Percentiles rank a stretch among this genome's conserved stretches.
Evolutionary conservation across 495 filamentous ascomycete species (phyloP).

Genomic region (Penicillium dipodomyicola): DNA sequence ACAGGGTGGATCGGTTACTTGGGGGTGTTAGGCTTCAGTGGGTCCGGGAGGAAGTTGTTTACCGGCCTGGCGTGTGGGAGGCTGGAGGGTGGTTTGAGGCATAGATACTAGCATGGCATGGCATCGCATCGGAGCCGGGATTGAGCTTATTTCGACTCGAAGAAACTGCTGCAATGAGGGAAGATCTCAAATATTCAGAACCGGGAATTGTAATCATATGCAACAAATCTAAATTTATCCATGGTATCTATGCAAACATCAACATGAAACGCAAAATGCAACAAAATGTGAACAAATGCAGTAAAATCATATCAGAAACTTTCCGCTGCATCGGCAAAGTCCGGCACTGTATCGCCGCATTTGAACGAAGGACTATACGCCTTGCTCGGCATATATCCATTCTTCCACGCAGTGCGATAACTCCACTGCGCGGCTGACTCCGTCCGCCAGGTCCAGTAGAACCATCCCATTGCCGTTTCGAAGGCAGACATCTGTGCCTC

Average conservation of each 20-base stretch:
- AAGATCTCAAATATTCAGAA: background rate
- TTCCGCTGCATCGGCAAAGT: slow-evolving; percentile 67
- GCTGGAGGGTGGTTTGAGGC: slow-evolving; percentile 66
- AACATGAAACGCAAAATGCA: slow-evolving; percentile 6
- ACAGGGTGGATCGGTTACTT: slow-evolving; percentile 60
- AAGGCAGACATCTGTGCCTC: slow-evolving; percentile 94
- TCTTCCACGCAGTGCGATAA: slow-evolving; percentile 79
- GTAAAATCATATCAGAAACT: slow-evolving; percentile 53
- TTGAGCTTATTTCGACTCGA: background rate
- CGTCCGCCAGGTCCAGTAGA: slow-evolving; percentile 94
- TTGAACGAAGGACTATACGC: slow-evolving; percentile 74
- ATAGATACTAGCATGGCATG: background rate
- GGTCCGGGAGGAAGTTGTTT: slow-evolving; percentile 48
- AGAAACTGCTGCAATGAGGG: background rate
- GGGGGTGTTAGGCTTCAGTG: slow-evolving; percentile 53
- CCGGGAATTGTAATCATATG: slow-evolving; percentile 2
- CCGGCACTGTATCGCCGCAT: slow-evolving; percentile 66
- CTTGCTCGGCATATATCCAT: slow-evolving; percentile 78
- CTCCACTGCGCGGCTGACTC: slow-evolving; percentile 88
- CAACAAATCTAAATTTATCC: background rate
- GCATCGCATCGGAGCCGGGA: background rate
- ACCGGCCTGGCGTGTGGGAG: slow-evolving; percentile 67
- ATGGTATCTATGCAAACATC: slow-evolving; percentile 9
- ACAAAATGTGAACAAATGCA: background rate
- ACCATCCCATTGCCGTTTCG: slow-evolving; percentile 91